Percentiles rank a stretch among this genome's conserved stretches.
phyloP scores from a whole-genome alignment of 129 eudicot species.

The Gnaphalium uliginosum region DNA sequence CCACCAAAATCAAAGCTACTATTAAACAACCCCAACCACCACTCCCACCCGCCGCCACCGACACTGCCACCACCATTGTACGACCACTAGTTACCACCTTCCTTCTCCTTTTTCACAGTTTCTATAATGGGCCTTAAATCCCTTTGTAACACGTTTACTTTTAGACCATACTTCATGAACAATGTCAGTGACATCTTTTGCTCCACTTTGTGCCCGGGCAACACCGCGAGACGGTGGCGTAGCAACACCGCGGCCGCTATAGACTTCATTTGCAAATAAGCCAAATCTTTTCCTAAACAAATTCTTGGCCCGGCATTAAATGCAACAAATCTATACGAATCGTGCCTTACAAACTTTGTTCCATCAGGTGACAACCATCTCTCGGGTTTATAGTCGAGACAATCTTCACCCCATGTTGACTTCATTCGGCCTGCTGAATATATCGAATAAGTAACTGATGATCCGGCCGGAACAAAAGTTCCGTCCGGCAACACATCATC shows the following conservation, averaged over 20 bases:
- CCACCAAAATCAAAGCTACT: slow-evolving; percentile 33
- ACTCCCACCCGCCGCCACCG: not conserved
- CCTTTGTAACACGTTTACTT: slow-evolving; percentile 60
- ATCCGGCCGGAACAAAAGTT: slow-evolving; percentile 82
- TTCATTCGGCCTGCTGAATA: slow-evolving; percentile 81
- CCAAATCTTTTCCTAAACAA: slow-evolving; percentile 76
- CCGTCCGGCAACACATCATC: slow-evolving; percentile 83
- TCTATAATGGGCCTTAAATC: slow-evolving; percentile 44
- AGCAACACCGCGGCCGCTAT: slow-evolving; percentile 78
- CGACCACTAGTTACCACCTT: slow-evolving; percentile 22
- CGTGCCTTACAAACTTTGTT: slow-evolving; percentile 54
- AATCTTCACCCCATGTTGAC: slow-evolving; percentile 77
- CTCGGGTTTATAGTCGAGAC: slow-evolving; percentile 74
- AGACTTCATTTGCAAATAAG: slow-evolving; percentile 83
- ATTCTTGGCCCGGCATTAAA: slow-evolving; percentile 87
- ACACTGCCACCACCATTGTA: not conserved
- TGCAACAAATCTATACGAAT: slow-evolving; percentile 64
- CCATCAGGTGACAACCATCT: slow-evolving; percentile 64
- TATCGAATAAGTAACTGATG: slow-evolving; percentile 76
- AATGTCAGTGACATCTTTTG: slow-evolving; percentile 87
- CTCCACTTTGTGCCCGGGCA: slow-evolving; percentile 69
- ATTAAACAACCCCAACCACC: slow-evolving; percentile 34
- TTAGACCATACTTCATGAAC: slow-evolving; percentile 82
- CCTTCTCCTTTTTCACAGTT: slow-evolving; percentile 28
- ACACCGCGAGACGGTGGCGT: slow-evolving; percentile 66